Evolutionary conservation across 2,329 filamentous ascomycete species (phyloP), one percentile per base, ranked within the genome.

Genomic region (Trichoderma polysporum): DNA sequence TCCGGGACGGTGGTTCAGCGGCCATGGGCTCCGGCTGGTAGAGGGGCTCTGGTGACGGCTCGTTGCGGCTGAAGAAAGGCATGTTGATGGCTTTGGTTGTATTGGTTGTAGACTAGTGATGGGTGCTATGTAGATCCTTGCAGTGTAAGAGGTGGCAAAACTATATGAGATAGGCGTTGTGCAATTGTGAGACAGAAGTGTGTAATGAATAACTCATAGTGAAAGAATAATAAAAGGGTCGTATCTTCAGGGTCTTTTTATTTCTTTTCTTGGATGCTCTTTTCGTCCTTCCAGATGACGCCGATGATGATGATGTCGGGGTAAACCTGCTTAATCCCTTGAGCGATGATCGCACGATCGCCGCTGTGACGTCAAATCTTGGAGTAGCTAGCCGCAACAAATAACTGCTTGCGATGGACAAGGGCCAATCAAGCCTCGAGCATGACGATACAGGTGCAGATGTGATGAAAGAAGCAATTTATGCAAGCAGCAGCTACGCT

Each of bases 1-100:
- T 68, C 25, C 54, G 52, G 22, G 29, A 31, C 15, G 58, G 66
- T 1, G 58, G 64, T n/a, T 47, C 41, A 22, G 73, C 68, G 61
- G 71, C 70, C 10, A 71, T 69, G 12, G 73, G 73, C 31, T 70
- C 71, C 22, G 72, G 74, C 70, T 76, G 70, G 25, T 73, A 71
- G 59, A 75, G 74, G 7, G 76, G 78, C 68, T 79, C 77, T 8
- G 74, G 74, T 0, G 73, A 69, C 17, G 74, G 73, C 25, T 77
- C 71, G 19, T 72, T 73, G 39, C 72, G 74, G 58, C 73, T 72
- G 57, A 78, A 78, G 57, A 77, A 70, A 67, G 75, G 75, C 76
- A 78, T 78, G 27, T 15, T 67, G 45, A 4, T 27, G 17, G 15
- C 15, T 31, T 62, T 25, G 17, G 27, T 12, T 47, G 8, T 57